phyloP scores from a whole-genome alignment of 495 filamentous ascomycete species.

The Trypethelium eluteriae region DNA sequence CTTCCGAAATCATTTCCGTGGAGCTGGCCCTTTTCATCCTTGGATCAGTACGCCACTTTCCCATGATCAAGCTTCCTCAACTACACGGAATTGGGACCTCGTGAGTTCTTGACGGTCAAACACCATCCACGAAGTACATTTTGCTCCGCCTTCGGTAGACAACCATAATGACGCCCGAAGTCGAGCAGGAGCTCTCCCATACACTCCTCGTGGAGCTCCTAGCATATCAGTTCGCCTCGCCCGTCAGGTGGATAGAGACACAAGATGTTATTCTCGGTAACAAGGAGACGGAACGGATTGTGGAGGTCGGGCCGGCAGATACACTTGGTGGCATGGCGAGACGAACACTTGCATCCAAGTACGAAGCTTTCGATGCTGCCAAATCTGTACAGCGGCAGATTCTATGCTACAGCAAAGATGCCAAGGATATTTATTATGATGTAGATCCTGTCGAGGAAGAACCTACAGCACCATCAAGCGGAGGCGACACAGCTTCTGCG shows the following conservation, averaged over 20 bases:
- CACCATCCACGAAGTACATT: not conserved
- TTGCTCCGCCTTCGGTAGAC: not conserved
- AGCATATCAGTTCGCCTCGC: constrained; percentile 97
- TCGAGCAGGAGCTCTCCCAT: constrained; percentile 97
- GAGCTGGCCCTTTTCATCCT: not conserved
- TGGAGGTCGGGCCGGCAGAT: constrained; percentile 95
- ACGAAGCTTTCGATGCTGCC: constrained; percentile 97
- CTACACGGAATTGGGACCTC: not conserved
- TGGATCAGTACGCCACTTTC: not conserved
- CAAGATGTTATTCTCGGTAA: constrained; percentile 98
- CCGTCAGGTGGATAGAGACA: constrained; percentile 98
- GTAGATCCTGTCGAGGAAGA: constrained; percentile 94
- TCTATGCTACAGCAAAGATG: constrained; percentile 98
- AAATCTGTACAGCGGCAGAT: constrained; percentile 94
- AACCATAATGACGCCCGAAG: constrained; percentile 83
- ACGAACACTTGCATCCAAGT: constrained; percentile 90
- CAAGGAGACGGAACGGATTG: constrained; percentile 90
- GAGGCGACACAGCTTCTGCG: constrained; percentile 35
- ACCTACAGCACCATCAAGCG: constrained; percentile 48
- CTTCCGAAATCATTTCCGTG: not conserved
- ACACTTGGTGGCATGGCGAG: constrained; percentile 98
- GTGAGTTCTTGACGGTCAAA: not conserved
- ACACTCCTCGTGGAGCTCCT: constrained; percentile 96
- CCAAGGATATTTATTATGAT: constrained; percentile 99
- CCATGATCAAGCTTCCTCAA: no score